phyloP scores from a whole-genome alignment of 208 protist genomes.

The Acanthamoeba polyphaga region DNA sequence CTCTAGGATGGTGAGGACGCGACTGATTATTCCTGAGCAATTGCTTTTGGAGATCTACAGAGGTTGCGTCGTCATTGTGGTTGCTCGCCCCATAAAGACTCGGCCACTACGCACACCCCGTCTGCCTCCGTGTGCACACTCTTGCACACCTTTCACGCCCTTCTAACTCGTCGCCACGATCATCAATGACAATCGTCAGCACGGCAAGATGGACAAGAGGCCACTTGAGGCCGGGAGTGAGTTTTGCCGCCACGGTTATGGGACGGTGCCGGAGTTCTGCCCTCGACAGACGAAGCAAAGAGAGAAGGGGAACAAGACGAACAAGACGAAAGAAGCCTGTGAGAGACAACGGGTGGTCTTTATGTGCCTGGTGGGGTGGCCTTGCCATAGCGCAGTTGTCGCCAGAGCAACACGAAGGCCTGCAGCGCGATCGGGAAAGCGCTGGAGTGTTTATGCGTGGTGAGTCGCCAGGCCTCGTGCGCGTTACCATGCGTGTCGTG shows the following conservation, averaged over 20 bases:
- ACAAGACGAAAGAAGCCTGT: too few relatives aligned
- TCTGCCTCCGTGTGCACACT: neutral
- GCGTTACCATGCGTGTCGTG: neutral
- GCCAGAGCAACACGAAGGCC: constrained; percentile 57
- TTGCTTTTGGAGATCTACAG: constrained; percentile 49
- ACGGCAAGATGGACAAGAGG: too few relatives aligned
- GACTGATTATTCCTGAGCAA: constrained; percentile 48
- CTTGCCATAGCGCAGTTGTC: neutral
- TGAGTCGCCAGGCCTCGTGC: neutral
- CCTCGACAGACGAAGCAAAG: too few relatives aligned
- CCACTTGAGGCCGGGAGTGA: too few relatives aligned
- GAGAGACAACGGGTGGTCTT: too few relatives aligned
- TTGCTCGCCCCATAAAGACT: constrained; percentile 64
- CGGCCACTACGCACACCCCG: constrained; percentile 52
- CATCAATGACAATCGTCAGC: too few relatives aligned
- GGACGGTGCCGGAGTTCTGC: too few relatives aligned
- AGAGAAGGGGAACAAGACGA: too few relatives aligned
- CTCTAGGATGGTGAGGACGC: neutral
- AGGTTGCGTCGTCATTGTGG: constrained; percentile 3
- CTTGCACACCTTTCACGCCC: too few relatives aligned
- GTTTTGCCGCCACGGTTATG: too few relatives aligned
- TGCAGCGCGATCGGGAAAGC: constrained; percentile 42
- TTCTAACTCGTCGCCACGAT: too few relatives aligned
- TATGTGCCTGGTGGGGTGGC: too few relatives aligned
- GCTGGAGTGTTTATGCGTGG: neutral